Evolutionary conservation across 495 filamentous ascomycete species (phyloP).

Genomic region (Parathielavia hyrcaniae): DNA sequence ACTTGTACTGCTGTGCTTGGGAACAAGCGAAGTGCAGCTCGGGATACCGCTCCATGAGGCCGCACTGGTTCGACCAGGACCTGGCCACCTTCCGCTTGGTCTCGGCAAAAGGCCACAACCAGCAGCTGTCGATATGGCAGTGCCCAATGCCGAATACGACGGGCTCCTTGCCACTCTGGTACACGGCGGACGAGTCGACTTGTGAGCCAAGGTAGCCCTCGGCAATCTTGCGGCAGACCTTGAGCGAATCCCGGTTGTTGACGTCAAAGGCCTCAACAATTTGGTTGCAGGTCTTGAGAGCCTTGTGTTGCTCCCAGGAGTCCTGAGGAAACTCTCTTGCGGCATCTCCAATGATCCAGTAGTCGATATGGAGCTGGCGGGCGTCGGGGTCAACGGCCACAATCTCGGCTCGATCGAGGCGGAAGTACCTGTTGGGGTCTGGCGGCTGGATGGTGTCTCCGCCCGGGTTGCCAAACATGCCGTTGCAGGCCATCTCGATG

Average conservation of each 20-base stretch:
- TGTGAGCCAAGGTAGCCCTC: slow-evolving; percentile 72
- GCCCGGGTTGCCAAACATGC: slow-evolving; percentile 91
- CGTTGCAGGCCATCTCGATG: slow-evolving; percentile 97
- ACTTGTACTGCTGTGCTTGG: slow-evolving; percentile 96
- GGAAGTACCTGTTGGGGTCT: slow-evolving; percentile 70
- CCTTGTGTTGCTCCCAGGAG: slow-evolving; percentile 80
- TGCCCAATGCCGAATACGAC: slow-evolving; percentile 86
- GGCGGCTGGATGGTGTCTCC: slow-evolving; percentile 89
- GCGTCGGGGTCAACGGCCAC: slow-evolving; percentile 83
- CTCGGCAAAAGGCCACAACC: slow-evolving; percentile 99
- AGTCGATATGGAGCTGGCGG: slow-evolving; percentile 76
- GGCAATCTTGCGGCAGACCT: slow-evolving; percentile 73
- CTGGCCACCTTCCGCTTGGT: slow-evolving; percentile 94
- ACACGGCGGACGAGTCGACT: slow-evolving; percentile 78
- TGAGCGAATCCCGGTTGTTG: slow-evolving; percentile 69
- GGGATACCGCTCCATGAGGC: slow-evolving; percentile 88
- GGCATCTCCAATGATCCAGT: slow-evolving; percentile 90
- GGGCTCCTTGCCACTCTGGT: slow-evolving; percentile 62
- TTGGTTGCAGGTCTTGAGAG: slow-evolving; percentile 70
- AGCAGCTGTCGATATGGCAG: slow-evolving; percentile 96
- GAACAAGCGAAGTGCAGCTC: slow-evolving; percentile 89
- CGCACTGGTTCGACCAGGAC: slow-evolving; percentile 94
- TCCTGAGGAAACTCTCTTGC: slow-evolving; percentile 72
- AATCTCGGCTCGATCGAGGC: slow-evolving; percentile 73
- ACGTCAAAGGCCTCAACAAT: slow-evolving; percentile 87